Conservation (phyloP, 257 asterid species). For the Haberlea rhodopensis region DNA sequence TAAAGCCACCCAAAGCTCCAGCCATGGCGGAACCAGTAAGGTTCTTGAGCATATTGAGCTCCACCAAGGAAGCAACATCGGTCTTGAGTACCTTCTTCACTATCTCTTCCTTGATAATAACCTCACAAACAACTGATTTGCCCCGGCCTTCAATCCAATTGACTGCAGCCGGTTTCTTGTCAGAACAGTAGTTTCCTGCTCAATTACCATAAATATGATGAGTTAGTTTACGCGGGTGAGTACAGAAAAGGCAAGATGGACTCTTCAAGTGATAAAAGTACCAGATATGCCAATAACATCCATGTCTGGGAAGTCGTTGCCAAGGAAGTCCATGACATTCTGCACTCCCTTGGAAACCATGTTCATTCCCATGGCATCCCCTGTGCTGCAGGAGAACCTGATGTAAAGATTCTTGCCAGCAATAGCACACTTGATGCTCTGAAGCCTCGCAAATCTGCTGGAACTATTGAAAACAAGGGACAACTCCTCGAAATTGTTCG, state of each 20-base stretch:
- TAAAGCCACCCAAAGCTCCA: no score
- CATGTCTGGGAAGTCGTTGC: slow-evolving; percentile 42
- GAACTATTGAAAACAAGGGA: slow-evolving; percentile 43
- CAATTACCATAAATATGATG: background rate
- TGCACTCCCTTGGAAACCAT: no score
- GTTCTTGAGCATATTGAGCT: no score
- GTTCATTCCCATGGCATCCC: slow-evolving; percentile 56
- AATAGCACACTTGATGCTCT: slow-evolving; percentile 38
- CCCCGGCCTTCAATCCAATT: slow-evolving; percentile 43
- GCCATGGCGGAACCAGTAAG: no score
- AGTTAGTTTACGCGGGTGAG: background rate
- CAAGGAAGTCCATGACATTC: slow-evolving; percentile 40
- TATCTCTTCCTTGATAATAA: slow-evolving; percentile 33
- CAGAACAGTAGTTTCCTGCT: slow-evolving; percentile 42
- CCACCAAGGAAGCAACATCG: no score
- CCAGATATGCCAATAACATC: slow-evolving; percentile 48
- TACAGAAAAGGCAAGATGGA: background rate
- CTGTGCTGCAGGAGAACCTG: slow-evolving; percentile 43
- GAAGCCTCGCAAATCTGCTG: slow-evolving; percentile 42
- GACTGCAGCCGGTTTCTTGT: no score
- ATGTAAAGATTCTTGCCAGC: slow-evolving; percentile 43
- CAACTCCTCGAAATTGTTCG: slow-evolving; percentile 36
- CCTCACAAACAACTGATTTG: slow-evolving; percentile 45
- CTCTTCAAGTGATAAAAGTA: background rate
- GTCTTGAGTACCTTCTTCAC: slow-evolving; percentile 43